These are phyloP conservation scores for Herpomyces periplanetae DNA, from an alignment of 2,329 filamentous ascomycete genomes.

Conservation along the genomic window DNA sequence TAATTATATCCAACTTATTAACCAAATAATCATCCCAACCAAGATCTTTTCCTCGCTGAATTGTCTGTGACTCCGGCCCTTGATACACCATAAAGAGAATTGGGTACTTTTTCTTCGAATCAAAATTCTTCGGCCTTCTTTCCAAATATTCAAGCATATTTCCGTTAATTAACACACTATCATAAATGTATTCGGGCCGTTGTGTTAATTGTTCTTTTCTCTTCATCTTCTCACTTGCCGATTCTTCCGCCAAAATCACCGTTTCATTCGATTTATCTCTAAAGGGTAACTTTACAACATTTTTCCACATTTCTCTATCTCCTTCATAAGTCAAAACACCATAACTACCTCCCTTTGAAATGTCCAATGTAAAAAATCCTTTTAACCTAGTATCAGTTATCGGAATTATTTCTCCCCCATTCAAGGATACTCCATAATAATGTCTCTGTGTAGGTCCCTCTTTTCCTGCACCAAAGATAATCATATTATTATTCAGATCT, in stretches of 20 bases:
- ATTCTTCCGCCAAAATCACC: too few species aligned
- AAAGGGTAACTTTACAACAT: constrained; percentile 13
- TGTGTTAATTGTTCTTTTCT: constrained; percentile 16
- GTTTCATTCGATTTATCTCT: constrained; percentile 19
- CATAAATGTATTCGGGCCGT: constrained; percentile 21
- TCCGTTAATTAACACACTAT: constrained; percentile 19
- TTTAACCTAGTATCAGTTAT: constrained; percentile 19
- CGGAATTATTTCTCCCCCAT: constrained; percentile 13
- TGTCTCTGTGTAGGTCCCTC: constrained; percentile 24
- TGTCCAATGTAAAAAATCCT: constrained; percentile 21
- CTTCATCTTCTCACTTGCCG: too few species aligned
- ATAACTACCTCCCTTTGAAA: constrained; percentile 19
- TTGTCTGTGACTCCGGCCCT: constrained; percentile 21
- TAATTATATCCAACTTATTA: constrained; percentile 23
- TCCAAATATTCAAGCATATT: constrained; percentile 22
- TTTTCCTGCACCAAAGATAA: constrained; percentile 24
- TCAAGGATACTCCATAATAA: constrained; percentile 22
- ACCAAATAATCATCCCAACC: constrained; percentile 21
- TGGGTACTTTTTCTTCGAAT: constrained; percentile 20
- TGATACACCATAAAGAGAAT: constrained; percentile 26
- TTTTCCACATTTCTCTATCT: constrained; percentile 25
- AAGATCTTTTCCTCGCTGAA: constrained; percentile 13
- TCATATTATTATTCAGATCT: constrained; percentile 19
- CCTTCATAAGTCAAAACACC: constrained; percentile 23
- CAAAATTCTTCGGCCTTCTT: constrained; percentile 21